Evolutionary conservation across 129 eudicot species (phyloP).

Genomic region (sunflower (Helianthus annuus)): HanXRQr2.0-SUNRISE NC_035433.2:104735169-104735668

Average conservation of each 20-base stretch:
- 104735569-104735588: background rate
- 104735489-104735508: too few relatives aligned
- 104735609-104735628: background rate
- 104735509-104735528: background rate
- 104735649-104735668: conserved; percentile 19
- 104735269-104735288: background rate
- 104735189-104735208: background rate
- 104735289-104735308: background rate
- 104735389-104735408: too few relatives aligned
- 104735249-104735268: background rate
- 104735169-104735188: conserved; percentile 14
- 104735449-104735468: too few relatives aligned
- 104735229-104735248: background rate
- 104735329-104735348: too few relatives aligned
- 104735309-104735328: too few relatives aligned
- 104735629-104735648: conserved; percentile 19
- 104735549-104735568: background rate
- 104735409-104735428: background rate
- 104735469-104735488: too few relatives aligned
- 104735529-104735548: background rate
- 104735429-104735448: background rate
- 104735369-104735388: too few relatives aligned
- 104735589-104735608: background rate
- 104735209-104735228: background rate
- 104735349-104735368: too few relatives aligned